Evolutionary conservation across 2,329 filamentous ascomycete species (phyloP), one percentile per base, ranked within the genome.

Genomic region (Pestalotiopsis sp.): DNA sequence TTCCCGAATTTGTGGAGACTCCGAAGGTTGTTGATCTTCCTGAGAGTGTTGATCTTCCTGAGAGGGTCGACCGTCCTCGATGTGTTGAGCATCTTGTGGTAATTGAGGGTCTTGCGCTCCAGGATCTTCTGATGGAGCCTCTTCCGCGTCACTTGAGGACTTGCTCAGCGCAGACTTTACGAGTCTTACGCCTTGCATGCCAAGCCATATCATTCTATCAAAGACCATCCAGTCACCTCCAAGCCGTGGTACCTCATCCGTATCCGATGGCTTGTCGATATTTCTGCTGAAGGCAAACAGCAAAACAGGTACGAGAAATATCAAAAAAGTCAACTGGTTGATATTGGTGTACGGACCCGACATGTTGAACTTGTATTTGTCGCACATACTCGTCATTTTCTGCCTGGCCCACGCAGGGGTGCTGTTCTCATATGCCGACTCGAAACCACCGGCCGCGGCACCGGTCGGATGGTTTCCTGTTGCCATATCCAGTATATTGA

Each of bases 401-500:
- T 4, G 13, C 31, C 11, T 1, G 25, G 59, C 59, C 59, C 27
- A 62, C 0, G 4, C 36, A 5, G 59, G 59, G 5, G 59, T 62
- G 14, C 13, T 62, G 20, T 62, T 36, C 3, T 62, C 27, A 13
- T 62, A 62, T 4, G 59, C 59, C 4, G 27, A 27, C 7, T 36
- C 59, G 5, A 38, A 62, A 4, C 59, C 59, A 5, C 2, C 59
- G 0, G 59, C 59, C 1, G 13, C 36, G n/a, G 14, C n/a, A 12
- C 59, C 59, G 0, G 11, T n/a, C 1, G 65, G 65, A 2, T 56
- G 56, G 23, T 66, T 38, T 4, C 65, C 56, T 2, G 20, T 38
- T 56, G 57, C 57, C 14, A 61, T 60, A 20, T 66, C 65, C 38
- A 58, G 6, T 17, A 45, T 23, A 4, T 66, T 66, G 13, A 61